Evolutionary conservation across 495 filamentous ascomycete genomes (phyloP), one percentile per base, ranked within the genome.

Genomic region (Penicillium paxilli): DNA sequence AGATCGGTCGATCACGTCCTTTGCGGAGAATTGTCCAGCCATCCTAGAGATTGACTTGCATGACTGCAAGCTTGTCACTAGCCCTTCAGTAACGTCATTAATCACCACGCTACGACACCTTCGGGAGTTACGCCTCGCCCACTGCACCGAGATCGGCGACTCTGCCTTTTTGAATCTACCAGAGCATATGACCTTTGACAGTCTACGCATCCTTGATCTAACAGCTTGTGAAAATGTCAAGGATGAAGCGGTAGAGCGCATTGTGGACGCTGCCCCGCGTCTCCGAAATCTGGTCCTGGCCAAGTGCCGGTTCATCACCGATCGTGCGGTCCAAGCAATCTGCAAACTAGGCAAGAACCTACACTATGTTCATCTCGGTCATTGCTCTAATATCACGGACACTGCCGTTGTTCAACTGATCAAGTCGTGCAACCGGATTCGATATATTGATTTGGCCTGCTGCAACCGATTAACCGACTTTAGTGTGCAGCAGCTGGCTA

Each of bases 401-500:
- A 68, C 79, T 10, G 91, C 89, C 6, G 90, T 99, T 7, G 86
- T 86, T 45, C 83, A 86, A 35, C 78, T 99, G 7, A 91, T 96
- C 32, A 86, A 87, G 54, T 72, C 72, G 35, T 99, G 95, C 77
- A 97, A 92, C 71, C 83, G 95, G 26, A 97, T 99, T 57, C 80
- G 95, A 45, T 99, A 99, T 63, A 98, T 99, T 50, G 95, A 99
- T 64, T 72, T 99, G 44, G 95, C 95, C 10, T 98, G 95, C 75
- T 99, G 95, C 70, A 80, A 79, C n/a, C 84, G 87, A 54, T 78
- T 99, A 46, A 97, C 95, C 0, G 94, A 99, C 60, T 71, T 72
- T 2, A 96, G 91, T 42, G 87, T 99, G n/a, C 85, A 80, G 48
- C 86, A 88, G 55, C 78, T 99, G 21, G 92, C 95, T 2, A 83